Evolutionary conservation across 2,329 filamentous ascomycete species (phyloP).

Genomic region (Sphaerulina populicola): DNA sequence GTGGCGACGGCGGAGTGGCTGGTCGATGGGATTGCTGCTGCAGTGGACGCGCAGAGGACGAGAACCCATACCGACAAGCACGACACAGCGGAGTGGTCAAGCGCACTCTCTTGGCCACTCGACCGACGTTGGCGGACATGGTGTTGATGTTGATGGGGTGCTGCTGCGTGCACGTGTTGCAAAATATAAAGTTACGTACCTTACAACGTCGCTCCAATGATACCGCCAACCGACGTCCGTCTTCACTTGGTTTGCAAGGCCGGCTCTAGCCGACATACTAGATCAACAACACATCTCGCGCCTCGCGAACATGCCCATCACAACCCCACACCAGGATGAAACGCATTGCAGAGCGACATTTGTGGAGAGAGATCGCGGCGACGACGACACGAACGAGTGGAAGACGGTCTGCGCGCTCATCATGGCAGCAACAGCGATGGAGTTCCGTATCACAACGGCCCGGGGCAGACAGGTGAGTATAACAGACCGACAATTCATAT

Average conservation of each 20-base stretch:
- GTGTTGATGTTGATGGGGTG: background rate
- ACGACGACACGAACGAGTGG: slow-evolving; percentile 2
- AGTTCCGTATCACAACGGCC: slow-evolving; percentile 51
- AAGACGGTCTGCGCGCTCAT: background rate
- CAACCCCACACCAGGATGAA: slow-evolving; percentile 8
- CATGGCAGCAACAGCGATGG: slow-evolving; percentile 38
- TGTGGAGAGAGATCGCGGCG: background rate
- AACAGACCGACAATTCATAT: background rate
- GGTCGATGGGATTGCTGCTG: slow-evolving; percentile 13
- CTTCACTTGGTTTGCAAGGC: background rate
- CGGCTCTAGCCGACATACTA: slow-evolving; percentile 1
- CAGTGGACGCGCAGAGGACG: slow-evolving; percentile 5
- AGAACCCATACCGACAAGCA: slow-evolving; percentile 23
- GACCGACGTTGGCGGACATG: slow-evolving; percentile 24
- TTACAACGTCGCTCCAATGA: background rate
- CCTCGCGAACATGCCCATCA: background rate
- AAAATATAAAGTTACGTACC: background rate
- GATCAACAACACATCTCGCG: slow-evolving; percentile 1
- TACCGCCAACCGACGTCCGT: background rate
- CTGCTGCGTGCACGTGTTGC: background rate
- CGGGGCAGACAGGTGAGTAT: slow-evolving; percentile 51
- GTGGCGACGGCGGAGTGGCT: slow-evolving; percentile 6
- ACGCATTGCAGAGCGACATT: slow-evolving; percentile 10
- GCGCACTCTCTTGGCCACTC: slow-evolving; percentile 30
- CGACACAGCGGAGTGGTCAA: slow-evolving; percentile 20